Percentiles rank a stretch among this genome's conserved stretches.
Evolutionary conservation across 2,329 filamentous ascomycete genomes (phyloP).

Genomic region (Neofusicoccum umdonicola): DNA sequence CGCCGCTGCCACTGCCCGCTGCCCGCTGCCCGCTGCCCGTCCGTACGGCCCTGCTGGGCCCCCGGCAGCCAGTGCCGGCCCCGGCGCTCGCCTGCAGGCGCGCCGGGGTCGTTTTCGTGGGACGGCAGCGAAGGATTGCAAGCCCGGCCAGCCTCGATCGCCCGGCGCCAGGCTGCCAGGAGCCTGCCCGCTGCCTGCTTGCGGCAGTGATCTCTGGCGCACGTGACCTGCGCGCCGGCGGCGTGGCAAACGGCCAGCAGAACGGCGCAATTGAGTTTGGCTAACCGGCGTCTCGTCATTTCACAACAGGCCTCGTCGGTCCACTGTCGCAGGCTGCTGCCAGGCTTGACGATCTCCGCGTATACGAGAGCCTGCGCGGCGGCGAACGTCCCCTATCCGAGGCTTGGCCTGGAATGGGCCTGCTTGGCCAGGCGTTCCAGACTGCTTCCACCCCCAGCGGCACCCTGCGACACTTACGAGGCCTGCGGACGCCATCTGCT

Average conservation of each 20-base stretch:
- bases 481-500: background rate
- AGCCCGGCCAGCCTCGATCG: background rate
- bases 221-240: background rate
- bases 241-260: background rate
- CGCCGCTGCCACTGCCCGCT: background rate
- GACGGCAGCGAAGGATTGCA: background rate
- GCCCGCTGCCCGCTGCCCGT: background rate
- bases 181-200: background rate
- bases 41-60: background rate
- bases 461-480: background rate
- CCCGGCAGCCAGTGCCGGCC: background rate
- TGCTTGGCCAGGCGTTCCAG: constrained; percentile 5
- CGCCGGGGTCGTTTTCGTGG: background rate
- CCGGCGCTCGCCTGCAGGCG: background rate
- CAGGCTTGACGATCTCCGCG: background rate
- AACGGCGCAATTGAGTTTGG: background rate
- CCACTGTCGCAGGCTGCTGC: background rate
- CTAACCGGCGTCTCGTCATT: background rate
- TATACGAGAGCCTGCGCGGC: background rate
- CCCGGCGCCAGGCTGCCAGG: background rate
- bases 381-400: constrained; percentile 5
- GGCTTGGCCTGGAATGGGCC: background rate
- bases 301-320: background rate
- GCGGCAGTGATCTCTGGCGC: background rate
- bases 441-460: background rate